Percentiles rank a stretch among this genome's conserved stretches.
Conservation (phyloP, 257 asterid genomes). For the Lycium ferocissimum region DNA sequence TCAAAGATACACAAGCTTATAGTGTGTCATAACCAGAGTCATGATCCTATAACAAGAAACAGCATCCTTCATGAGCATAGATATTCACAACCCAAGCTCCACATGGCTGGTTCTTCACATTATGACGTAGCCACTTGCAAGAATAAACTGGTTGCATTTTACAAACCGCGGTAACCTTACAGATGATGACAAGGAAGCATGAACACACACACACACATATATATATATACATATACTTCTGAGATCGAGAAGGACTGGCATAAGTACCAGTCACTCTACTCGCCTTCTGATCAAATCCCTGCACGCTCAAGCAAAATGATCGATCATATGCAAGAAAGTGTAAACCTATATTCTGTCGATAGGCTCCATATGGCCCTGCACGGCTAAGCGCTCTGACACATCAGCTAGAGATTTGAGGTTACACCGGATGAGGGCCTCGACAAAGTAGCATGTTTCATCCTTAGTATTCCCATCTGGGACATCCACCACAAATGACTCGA, state of each 20-base stretch:
- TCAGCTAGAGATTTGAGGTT: slow-evolving; percentile 89
- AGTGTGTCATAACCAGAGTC: slow-evolving; percentile 26
- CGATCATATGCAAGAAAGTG: slow-evolving; percentile 25
- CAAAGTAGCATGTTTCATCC: slow-evolving; percentile 81
- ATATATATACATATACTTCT: slow-evolving; percentile 34
- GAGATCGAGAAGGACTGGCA: slow-evolving; percentile 48
- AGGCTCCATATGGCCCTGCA: slow-evolving; percentile 65
- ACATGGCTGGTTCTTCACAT: slow-evolving; percentile 37
- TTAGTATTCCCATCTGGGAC: slow-evolving; percentile 87
- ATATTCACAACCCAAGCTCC: slow-evolving; percentile 59
- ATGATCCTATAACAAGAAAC: slow-evolving; percentile 40
- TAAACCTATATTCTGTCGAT: slow-evolving; percentile 47
- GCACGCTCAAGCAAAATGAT: slow-evolving; percentile 33
- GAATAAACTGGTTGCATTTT: background rate
- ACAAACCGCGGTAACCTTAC: slow-evolving; percentile 14
- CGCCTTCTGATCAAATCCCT: slow-evolving; percentile 40
- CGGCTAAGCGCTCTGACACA: slow-evolving; percentile 74
- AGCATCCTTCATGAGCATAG: slow-evolving; percentile 40
- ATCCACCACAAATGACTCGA: slow-evolving; percentile 87
- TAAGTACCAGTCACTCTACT: slow-evolving; percentile 49
- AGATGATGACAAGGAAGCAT: slow-evolving; percentile 31
- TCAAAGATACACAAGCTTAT: slow-evolving; percentile 1
- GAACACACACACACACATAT: background rate
- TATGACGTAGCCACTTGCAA: background rate
- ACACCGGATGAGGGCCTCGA: slow-evolving; percentile 87